Conservation (phyloP, 192 early-diverging fungal species). For the Linnemannia elongata region DNA sequence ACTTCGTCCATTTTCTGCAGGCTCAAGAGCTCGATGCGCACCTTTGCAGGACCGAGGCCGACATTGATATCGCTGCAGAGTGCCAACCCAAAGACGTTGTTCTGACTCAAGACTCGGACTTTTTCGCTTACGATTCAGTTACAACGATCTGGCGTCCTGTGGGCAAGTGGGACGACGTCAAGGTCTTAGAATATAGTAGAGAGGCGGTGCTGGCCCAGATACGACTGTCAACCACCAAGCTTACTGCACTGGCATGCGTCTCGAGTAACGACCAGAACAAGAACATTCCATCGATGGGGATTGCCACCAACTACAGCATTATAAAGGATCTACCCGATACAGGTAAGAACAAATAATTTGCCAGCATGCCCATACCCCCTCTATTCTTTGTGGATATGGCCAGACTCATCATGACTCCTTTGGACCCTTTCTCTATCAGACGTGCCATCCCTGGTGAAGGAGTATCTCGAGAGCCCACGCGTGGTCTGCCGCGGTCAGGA, state of each 20-base stretch:
- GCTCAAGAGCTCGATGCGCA: neutral
- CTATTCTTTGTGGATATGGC: neutral
- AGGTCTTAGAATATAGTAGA: conserved; percentile 6
- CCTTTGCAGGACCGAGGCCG: conserved; percentile 8
- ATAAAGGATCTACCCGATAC: neutral
- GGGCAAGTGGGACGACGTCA: conserved; percentile 4
- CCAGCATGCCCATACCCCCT: neutral
- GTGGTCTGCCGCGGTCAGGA: neutral
- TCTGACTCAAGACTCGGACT: conserved; percentile 18
- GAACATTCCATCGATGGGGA: neutral
- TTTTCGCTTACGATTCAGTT: neutral
- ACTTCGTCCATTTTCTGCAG: conserved; percentile 1
- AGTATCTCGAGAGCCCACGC: neutral
- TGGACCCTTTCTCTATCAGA: neutral
- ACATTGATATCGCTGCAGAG: neutral
- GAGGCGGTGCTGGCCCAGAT: neutral
- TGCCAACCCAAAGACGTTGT: conserved; percentile 12
- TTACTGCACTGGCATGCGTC: conserved; percentile 15
- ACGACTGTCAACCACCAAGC: conserved; percentile 7
- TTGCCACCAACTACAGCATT: conserved; percentile 14
- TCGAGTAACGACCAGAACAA: conserved; percentile 2
- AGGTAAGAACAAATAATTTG: conserved; percentile 9
- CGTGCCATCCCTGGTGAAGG: conserved; percentile 1
- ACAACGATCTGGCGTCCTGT: conserved; percentile 2
- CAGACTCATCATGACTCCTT: neutral